Conservation (phyloP, 1,139 yeast species). For the Debaryomyces psychrophilus region DNA sequence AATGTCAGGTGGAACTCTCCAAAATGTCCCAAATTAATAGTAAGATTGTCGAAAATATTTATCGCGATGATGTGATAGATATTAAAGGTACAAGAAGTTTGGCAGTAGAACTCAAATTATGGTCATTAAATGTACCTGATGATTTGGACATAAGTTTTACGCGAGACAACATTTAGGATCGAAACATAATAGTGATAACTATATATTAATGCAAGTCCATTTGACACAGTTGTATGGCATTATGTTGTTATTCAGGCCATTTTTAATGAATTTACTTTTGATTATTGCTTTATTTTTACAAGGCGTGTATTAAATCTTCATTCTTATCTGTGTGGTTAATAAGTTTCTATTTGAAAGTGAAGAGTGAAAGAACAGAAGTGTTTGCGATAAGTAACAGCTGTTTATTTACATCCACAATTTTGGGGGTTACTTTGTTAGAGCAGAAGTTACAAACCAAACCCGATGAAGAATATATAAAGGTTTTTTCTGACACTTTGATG, state of each 20-base stretch:
- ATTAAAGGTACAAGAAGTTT: conserved; percentile 37
- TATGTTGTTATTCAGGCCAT: conserved; percentile 48
- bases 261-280: conserved; percentile 36
- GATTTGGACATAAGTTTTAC: conserved; percentile 27
- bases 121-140: conserved; percentile 38
- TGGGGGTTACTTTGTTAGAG: conserved; percentile 16
- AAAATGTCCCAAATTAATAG: conserved; percentile 29
- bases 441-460: conserved; percentile 15
- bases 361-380: conserved; percentile 15
- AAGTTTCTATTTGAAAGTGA: conserved; percentile 18
- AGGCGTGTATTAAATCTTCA: conserved; percentile 41
- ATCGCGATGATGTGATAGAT: conserved; percentile 38
- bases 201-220: conserved; percentile 36
- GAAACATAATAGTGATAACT: conserved; percentile 23
- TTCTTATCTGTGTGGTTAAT: conserved; percentile 37
- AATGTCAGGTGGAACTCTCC: conserved; percentile 21
- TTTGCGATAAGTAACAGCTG: conserved; percentile 17
- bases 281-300: conserved; percentile 24
- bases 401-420: conserved; percentile 14
- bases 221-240: conserved; percentile 44
- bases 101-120: conserved; percentile 43
- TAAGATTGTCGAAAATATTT: conserved; percentile 36
- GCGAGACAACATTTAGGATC: conserved; percentile 16
- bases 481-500: conserved; percentile 16
- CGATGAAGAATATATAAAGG: conserved; percentile 18